phyloP scores from a whole-genome alignment of 1,139 yeast species.

The Pichia sp. region DNA sequence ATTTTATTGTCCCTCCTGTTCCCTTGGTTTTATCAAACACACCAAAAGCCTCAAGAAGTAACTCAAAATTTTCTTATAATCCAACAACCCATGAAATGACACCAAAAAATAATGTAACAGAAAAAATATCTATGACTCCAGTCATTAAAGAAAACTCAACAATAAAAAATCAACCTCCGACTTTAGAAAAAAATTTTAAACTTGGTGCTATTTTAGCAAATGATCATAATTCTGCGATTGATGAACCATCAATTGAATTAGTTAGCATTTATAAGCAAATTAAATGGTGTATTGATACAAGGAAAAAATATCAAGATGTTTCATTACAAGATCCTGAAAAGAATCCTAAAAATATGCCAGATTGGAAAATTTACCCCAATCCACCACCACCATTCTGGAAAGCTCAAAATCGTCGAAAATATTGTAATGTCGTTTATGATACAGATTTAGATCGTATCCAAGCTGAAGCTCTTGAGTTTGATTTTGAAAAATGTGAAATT shows the following conservation, averaged over 20 bases:
- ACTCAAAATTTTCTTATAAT: constrained; percentile 25
- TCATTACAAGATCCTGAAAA: constrained; percentile 69
- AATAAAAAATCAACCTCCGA: background rate
- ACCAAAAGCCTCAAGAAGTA: constrained; percentile 7
- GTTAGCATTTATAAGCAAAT: constrained; percentile 66
- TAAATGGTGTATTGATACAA: constrained; percentile 61
- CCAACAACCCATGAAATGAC: constrained; percentile 28
- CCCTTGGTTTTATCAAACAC: constrained; percentile 24
- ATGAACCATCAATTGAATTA: constrained; percentile 64
- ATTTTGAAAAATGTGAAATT: constrained; percentile 51
- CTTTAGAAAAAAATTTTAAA: constrained; percentile 26
- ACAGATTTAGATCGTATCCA: constrained; percentile 11
- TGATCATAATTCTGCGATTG: constrained; percentile 55
- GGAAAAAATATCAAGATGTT: constrained; percentile 66
- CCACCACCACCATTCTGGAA: constrained; percentile 95
- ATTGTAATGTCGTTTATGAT: constrained; percentile 1
- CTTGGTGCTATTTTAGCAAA: constrained; percentile 55
- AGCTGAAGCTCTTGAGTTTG: constrained; percentile 43
- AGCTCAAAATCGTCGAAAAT: constrained; percentile 34
- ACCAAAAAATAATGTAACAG: constrained; percentile 13
- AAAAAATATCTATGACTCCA: background rate
- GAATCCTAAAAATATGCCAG: constrained; percentile 72
- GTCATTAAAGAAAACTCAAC: constrained; percentile 5
- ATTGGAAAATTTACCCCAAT: constrained; percentile 83
- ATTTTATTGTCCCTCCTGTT: constrained; percentile 32